Base-by-base conservation (phyloP, 768 basidiomycete genomes). In the Leccinum aurantiacum region DNA sequence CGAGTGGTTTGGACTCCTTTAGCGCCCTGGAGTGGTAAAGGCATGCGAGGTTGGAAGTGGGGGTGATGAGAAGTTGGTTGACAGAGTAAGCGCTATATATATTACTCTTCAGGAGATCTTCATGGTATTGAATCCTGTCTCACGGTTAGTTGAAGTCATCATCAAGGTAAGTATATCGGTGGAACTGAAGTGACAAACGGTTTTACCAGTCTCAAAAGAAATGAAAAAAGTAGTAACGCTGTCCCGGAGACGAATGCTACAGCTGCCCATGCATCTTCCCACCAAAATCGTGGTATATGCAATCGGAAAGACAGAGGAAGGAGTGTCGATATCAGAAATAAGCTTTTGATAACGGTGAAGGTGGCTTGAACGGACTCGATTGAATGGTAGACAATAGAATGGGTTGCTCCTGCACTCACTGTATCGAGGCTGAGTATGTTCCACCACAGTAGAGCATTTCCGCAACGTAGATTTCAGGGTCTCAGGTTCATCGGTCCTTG, bases 231-330 rank as follows among this genome's bases (percentile, higher is more conserved):
- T 24, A 24, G 24, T 24, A 24, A 48, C 14, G 47, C 24, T 24
- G 47, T 25, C 6, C 47, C 47, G 2, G 6, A 48, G 47, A 25
- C 22, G 13, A 48, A 22, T 6, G 24, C 47, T 24, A 25, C 47
- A 33, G 33, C 13, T 33, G 13, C 33, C 33, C 13, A 13, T 33
- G 33, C 13, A 33, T 33, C 33, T 33, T 70, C 63, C 69, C 69
- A 69, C 66, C 69, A 68, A 44, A 67, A 62, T 29, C 60, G 22
- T 44, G 47, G 58, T 54, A 67, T 58, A 17, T 27, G 58, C 22
- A 58, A 35, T 22, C 66, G 63, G 31, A 67, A 55, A 1, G 51
- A 54, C 14, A 67, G 15, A 14, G 62, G 66, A 54, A 67, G 58
- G 2, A 67, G 24, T 1, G 66, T 64, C 31, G 67, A 48, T 6